phyloP scores from a whole-genome alignment of 2,329 filamentous ascomycete genomes.

The Colletotrichum musae region DNA sequence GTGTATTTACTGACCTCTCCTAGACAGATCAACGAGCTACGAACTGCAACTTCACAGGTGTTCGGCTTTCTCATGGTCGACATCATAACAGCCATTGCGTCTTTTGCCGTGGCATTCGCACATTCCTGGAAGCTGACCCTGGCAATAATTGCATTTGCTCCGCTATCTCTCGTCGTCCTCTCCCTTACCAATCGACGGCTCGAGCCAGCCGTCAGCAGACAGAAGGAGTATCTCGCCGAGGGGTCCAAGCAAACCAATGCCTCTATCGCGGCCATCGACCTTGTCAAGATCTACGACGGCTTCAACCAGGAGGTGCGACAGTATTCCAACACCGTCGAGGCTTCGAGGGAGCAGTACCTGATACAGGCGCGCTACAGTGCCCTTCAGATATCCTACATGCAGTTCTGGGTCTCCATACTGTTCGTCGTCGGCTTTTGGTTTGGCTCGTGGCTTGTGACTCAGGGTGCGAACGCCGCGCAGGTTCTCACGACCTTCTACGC shows the following conservation, averaged over 20 bases:
- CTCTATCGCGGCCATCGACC: slow-evolving; percentile 74
- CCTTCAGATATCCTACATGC: slow-evolving; percentile 79
- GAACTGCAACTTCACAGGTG: slow-evolving; percentile 84
- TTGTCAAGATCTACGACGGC: slow-evolving; percentile 89
- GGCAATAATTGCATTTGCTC: slow-evolving; percentile 81
- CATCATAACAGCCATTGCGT: slow-evolving; percentile 73
- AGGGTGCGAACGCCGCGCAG: slow-evolving; percentile 73
- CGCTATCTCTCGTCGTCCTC: slow-evolving; percentile 75
- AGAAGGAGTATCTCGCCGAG: slow-evolving; percentile 76
- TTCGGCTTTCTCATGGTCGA: slow-evolving; percentile 80
- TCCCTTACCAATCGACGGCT: slow-evolving; percentile 72
- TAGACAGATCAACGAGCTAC: slow-evolving; percentile 87
- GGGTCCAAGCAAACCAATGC: slow-evolving; percentile 81
- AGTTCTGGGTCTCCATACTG: slow-evolving; percentile 81
- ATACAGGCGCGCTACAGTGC: slow-evolving; percentile 79
- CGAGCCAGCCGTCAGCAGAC: slow-evolving; percentile 75
- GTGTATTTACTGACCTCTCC: slow-evolving; percentile 29
- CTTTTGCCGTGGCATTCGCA: slow-evolving; percentile 80
- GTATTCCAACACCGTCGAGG: slow-evolving; percentile 71
- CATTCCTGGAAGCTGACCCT: slow-evolving; percentile 89
- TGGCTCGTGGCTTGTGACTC: slow-evolving; percentile 77
- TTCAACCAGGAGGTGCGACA: slow-evolving; percentile 77
- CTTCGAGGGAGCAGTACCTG: slow-evolving; percentile 75
- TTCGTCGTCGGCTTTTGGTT: slow-evolving; percentile 96
- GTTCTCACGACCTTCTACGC: slow-evolving; percentile 90